Percentiles rank a stretch among this genome's conserved stretches.
These are phyloP conservation scores for Saraca asoca DNA, from an alignment of 331 rosid genomes.

Conservation along the genomic window DNA sequence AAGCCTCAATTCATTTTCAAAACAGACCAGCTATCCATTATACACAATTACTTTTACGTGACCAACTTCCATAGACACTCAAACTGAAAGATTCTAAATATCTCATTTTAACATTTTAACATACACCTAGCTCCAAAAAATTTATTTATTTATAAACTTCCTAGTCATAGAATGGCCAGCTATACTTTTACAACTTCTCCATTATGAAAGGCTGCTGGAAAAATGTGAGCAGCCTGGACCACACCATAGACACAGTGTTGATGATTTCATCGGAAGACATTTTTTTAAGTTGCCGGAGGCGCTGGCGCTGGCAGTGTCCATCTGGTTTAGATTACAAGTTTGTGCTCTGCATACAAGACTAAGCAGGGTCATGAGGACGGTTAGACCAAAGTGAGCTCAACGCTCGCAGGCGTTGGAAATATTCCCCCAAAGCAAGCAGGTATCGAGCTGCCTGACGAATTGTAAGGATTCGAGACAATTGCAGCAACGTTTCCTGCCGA, in stretches of 20 bases:
- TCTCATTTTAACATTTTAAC: slow-evolving; percentile 33
- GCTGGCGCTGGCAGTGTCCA: slow-evolving; percentile 18
- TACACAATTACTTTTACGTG: slow-evolving; percentile 38
- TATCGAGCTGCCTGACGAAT: slow-evolving; percentile 72
- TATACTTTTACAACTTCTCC: slow-evolving; percentile 59
- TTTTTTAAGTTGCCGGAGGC: slow-evolving; percentile 28
- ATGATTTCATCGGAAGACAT: slow-evolving; percentile 36
- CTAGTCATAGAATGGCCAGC: slow-evolving; percentile 45
- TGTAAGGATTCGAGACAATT: slow-evolving; percentile 70
- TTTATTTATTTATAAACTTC: slow-evolving; percentile 38
- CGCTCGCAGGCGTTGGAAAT: slow-evolving; percentile 74
- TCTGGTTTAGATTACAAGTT: slow-evolving; percentile 37
- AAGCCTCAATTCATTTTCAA: slow-evolving; percentile 17
- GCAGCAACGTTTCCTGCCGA: slow-evolving; percentile 72
- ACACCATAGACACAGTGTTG: slow-evolving; percentile 32
- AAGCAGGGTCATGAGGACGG: slow-evolving; percentile 60
- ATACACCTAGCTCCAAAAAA: slow-evolving; percentile 37
- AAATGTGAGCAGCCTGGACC: slow-evolving; percentile 50
- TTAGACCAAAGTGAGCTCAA: slow-evolving; percentile 77
- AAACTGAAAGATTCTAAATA: slow-evolving; percentile 29
- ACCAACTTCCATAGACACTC: slow-evolving; percentile 36
- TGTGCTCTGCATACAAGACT: slow-evolving; percentile 36
- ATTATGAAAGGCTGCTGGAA: slow-evolving; percentile 47
- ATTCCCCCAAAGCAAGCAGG: slow-evolving; percentile 70
- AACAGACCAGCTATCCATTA: slow-evolving; percentile 25